phyloP scores from a whole-genome alignment of 2,329 filamentous ascomycete genomes.

The Hirsutella rhossiliensis region DNA sequence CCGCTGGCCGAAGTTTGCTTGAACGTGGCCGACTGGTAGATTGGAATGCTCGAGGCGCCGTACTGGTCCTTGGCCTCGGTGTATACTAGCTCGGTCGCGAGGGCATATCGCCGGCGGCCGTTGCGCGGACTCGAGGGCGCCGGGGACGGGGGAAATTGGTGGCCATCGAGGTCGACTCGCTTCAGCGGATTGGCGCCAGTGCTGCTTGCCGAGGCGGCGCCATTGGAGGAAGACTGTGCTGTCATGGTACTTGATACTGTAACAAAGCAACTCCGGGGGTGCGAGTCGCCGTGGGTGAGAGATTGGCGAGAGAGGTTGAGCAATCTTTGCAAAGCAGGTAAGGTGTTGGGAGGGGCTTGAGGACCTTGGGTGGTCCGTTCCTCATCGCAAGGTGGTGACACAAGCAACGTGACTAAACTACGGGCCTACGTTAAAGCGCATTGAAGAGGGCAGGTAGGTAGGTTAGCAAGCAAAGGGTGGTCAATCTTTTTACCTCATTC shows the following conservation, averaged over 20 bases:
- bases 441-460: too few relatives aligned
- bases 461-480: too few relatives aligned
- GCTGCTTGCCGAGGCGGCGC: not conserved
- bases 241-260: not conserved
- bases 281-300: too few relatives aligned
- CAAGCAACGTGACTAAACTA: too few relatives aligned
- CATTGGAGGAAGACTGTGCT: not conserved
- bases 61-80: slow-evolving; percentile 96
- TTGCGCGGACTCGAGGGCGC: slow-evolving; percentile 82
- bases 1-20: slow-evolving; percentile 77
- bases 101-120: slow-evolving; percentile 72
- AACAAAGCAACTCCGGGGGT: too few relatives aligned
- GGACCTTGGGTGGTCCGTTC: too few relatives aligned
- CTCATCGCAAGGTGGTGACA: too few relatives aligned
- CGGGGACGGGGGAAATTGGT: slow-evolving; percentile 80
- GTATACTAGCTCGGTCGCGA: slow-evolving; percentile 93
- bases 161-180: slow-evolving; percentile 68
- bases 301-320: too few relatives aligned
- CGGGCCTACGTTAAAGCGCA: too few relatives aligned
- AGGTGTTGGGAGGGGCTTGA: too few relatives aligned
- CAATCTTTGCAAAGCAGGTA: too few relatives aligned
- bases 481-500: too few relatives aligned
- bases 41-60: slow-evolving; percentile 89
- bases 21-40: slow-evolving; percentile 98
- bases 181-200: slow-evolving; percentile 25